Base-by-base conservation (phyloP, 345 rosid species). In the Pseudoturritis turrita region DNA sequence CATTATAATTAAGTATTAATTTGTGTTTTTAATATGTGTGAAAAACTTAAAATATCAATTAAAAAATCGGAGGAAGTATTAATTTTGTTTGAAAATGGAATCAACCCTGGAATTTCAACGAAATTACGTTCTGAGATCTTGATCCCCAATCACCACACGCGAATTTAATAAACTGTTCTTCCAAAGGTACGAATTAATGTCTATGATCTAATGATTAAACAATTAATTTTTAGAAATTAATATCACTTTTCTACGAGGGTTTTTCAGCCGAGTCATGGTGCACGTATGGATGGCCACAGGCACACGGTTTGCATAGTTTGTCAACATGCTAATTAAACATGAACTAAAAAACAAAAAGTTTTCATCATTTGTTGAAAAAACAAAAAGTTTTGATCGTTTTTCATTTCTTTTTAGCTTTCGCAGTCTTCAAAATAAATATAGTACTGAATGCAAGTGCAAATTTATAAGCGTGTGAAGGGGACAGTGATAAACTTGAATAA, bases 401-500 rank as follows among this genome's bases (percentile, higher is more conserved):
- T 18, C 51, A 65, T 10, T 46, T 55, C 12, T 23, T 54, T 36
- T 25, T 51, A 72, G 43, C 15, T 65, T 73, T 56, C 29, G 29
- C n/a, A 65, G 15, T 46, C 59, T 47, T 65, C 25, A 18, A 73
- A 44, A n/a, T 25, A 63, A 49, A 63, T 64, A 55, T 36, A 73
- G 65, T 44, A n/a, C n/a, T n/a, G 41, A 72, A 36, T 26, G 59
- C 43, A 73, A 46, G 33, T 37, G 72, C 51, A 61, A 50, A 39
- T 31, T 11, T 65, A 57, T 57, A 39, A 37, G 46, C 41, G 68
- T 66, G 78, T 74, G 78, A 74, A 66, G 73, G 67, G 66, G 68
- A 74, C 67, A 54, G 7, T 56, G 66, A 6, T 13, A 65, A 65
- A 40, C 54, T 74, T 58, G 69, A 74, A 65, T 31, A 55, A 76